Conservation (phyloP, 495 filamentous ascomycete species). For the Lasiosphaeria hispida region DNA sequence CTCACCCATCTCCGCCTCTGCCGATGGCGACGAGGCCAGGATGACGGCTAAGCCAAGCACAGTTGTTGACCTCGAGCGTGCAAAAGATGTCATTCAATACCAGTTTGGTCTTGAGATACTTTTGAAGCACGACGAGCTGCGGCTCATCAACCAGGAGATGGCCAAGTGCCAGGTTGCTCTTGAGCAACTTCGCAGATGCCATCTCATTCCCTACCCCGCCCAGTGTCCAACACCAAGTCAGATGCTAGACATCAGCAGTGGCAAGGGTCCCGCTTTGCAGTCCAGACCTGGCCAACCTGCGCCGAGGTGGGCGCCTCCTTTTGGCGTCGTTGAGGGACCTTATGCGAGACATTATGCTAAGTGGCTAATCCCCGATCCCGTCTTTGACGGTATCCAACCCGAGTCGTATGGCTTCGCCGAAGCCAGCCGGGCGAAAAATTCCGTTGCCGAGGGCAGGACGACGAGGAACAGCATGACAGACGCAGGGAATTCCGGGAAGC, state of each 20-base stretch:
- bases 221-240: conserved; percentile 57
- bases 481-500: conserved; percentile 50
- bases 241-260: conserved; percentile 63
- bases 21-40: conserved; percentile 19
- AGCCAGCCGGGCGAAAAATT: conserved; percentile 36
- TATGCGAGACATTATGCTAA: conserved; percentile 91
- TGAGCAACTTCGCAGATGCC: conserved; percentile 89
- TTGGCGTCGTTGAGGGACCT: conserved; percentile 85
- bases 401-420: conserved; percentile 36
- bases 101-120: conserved; percentile 91
- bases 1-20: conserved; percentile 30
- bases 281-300: conserved; percentile 55
- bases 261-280: conserved; percentile 64
- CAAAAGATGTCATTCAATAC: conserved; percentile 73
- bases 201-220: conserved; percentile 82
- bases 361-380: conserved; percentile 87
- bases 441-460: conserved; percentile 61
- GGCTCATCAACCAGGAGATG: conserved; percentile 92
- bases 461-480: conserved; percentile 73
- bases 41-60: conserved; percentile 21
- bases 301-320: conserved; percentile 71
- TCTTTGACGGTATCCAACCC: conserved; percentile 69
- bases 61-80: conserved; percentile 33
- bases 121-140: conserved; percentile 89
- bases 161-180: conserved; percentile 94